These are phyloP conservation scores for Saussurea involucrata DNA, from an alignment of 129 eudicot genomes.

Conservation along the genomic window DNA sequence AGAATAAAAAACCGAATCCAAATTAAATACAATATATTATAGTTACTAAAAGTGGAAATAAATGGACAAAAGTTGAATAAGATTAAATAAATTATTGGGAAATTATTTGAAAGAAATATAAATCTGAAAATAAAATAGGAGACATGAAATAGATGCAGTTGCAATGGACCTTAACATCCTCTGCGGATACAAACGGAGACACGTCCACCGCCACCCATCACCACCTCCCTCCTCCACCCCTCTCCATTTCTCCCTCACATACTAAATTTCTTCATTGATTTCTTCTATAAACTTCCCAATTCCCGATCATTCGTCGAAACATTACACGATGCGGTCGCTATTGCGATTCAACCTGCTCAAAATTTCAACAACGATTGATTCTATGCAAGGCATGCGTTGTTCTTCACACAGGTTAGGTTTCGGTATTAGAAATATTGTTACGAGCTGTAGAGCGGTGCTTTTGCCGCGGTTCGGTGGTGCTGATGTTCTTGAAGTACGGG, in stretches of 20 bases:
- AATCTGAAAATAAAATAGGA: constrained; percentile 3
- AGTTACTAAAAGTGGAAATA: neutral
- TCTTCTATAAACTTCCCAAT: neutral
- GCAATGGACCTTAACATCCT: constrained; percentile 25
- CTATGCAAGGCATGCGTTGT: neutral
- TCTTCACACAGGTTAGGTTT: constrained; percentile 27
- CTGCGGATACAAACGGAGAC: constrained; percentile 51
- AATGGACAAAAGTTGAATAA: neutral
- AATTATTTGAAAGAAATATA: neutral
- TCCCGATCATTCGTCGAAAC: neutral
- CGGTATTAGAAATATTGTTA: constrained; percentile 39
- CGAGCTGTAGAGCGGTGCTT: constrained; percentile 87
- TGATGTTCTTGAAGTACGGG: constrained; percentile 71
- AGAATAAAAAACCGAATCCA: neutral
- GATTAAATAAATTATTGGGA: neutral
- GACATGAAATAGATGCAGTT: constrained; percentile 17
- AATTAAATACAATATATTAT: neutral
- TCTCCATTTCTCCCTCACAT: constrained; percentile 13
- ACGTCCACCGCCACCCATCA: constrained; percentile 38
- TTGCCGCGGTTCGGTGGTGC: constrained; percentile 87
- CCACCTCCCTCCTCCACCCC: constrained; percentile 9
- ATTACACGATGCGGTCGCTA: constrained; percentile 41
- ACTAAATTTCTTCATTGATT: constrained; percentile 4
- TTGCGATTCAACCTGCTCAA: constrained; percentile 23
- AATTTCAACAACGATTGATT: neutral